phyloP scores from a whole-genome alignment of 306 rosid species.

The Medicago truncatula region MtrunA17r5.0-ANR NC_053044.1:48991001-48991500 shows the following conservation, averaged over 20 bases:
- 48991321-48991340: background rate
- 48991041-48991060: background rate
- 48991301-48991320: background rate
- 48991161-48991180: background rate
- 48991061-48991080: background rate
- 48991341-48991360: background rate
- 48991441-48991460: background rate
- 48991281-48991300: background rate
- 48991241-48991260: too few relatives aligned
- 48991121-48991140: too few relatives aligned
- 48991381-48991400: background rate
- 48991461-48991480: background rate
- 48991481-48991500: background rate
- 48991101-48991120: background rate
- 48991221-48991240: background rate
- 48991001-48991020: too few relatives aligned
- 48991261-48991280: background rate
- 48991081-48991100: background rate
- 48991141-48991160: background rate
- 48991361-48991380: background rate
- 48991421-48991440: background rate
- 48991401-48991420: background rate
- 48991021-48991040: too few relatives aligned
- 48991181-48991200: background rate
- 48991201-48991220: background rate